These are phyloP conservation scores for Ceratobasidium sp. DNA, from an alignment of 1,284 basidiomycete species.

Conservation along the genomic window DNA sequence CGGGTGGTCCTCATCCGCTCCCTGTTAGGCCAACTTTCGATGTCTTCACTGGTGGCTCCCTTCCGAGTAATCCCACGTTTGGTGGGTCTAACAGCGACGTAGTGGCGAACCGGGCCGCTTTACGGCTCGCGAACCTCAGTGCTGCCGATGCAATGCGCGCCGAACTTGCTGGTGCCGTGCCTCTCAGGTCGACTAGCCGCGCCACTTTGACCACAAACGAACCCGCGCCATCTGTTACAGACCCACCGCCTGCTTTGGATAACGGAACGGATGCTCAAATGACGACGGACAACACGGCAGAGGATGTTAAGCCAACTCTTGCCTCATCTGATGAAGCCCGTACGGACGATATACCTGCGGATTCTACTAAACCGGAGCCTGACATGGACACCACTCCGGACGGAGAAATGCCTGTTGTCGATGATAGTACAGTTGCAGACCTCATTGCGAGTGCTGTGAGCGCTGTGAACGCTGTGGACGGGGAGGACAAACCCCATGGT, in stretches of 20 bases:
- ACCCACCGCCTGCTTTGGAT: not conserved
- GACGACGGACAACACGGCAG: constrained; percentile 17
- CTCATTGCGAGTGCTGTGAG: constrained; percentile 57
- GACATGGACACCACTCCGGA: not conserved
- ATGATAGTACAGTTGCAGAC: constrained; percentile 55
- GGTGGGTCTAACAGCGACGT: constrained; percentile 88
- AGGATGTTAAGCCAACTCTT: constrained; percentile 23
- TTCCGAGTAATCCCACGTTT: constrained; percentile 57
- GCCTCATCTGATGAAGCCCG: constrained; percentile 35
- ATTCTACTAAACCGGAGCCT: constrained; percentile 3
- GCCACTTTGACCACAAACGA: constrained; percentile 33
- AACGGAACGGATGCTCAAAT: constrained; percentile 22
- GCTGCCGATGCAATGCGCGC: constrained; percentile 95
- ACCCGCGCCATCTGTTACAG: not conserved
- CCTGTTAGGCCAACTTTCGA: constrained; percentile 71
- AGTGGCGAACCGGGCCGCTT: constrained; percentile 87
- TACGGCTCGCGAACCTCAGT: constrained; percentile 95
- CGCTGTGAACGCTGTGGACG: not conserved
- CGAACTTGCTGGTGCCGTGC: constrained; percentile 79
- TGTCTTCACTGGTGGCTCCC: constrained; percentile 64
- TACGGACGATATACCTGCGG: not conserved
- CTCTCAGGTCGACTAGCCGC: constrained; percentile 54
- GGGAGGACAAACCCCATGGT: constrained; percentile 58
- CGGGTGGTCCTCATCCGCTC: constrained; percentile 61
- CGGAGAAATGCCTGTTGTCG: constrained; percentile 48